phyloP scores from a whole-genome alignment of 352 stramenopile species.

The Lagenidium sp. region DNA sequence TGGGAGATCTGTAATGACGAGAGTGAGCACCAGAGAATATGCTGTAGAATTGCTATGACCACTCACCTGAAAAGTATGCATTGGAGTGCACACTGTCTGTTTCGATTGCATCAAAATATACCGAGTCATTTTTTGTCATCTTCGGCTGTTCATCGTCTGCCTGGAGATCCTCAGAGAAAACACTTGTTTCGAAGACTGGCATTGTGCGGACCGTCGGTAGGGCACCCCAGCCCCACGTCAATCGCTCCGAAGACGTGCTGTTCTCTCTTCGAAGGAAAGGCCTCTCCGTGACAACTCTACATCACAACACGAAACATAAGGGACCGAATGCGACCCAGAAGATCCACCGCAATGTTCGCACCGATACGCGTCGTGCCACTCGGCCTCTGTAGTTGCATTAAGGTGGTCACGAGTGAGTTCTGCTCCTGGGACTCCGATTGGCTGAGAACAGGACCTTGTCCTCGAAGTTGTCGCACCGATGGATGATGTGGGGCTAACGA shows the following conservation, averaged over 20 bases:
- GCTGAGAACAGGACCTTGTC: no score
- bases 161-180: conserved; percentile 5
- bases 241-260: conserved; percentile 17
- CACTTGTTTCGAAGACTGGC: conserved; percentile 8
- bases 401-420: no score
- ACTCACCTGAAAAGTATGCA: conserved; percentile 8
- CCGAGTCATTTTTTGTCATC: conserved; percentile 59
- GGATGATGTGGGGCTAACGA: conserved; percentile 25
- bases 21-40: neutral
- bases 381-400: no score
- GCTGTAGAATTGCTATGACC: neutral
- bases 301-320: no score
- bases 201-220: conserved; percentile 26
- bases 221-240: conserved; percentile 45
- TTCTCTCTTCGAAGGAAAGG: conserved; percentile 4
- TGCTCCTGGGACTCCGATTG: no score
- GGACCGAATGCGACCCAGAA: no score
- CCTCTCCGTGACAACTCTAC: conserved; percentile 10
- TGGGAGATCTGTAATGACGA: conserved; percentile 21
- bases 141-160: conserved; percentile 18
- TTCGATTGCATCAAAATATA: conserved; percentile 79
- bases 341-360: no score
- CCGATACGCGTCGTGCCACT: neutral
- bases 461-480: neutral
- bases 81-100: conserved; percentile 15